These are phyloP conservation scores for Vitis hybrid DNA, from an alignment of 177 flowering plant species.

Conservation along the genomic window DNA sequence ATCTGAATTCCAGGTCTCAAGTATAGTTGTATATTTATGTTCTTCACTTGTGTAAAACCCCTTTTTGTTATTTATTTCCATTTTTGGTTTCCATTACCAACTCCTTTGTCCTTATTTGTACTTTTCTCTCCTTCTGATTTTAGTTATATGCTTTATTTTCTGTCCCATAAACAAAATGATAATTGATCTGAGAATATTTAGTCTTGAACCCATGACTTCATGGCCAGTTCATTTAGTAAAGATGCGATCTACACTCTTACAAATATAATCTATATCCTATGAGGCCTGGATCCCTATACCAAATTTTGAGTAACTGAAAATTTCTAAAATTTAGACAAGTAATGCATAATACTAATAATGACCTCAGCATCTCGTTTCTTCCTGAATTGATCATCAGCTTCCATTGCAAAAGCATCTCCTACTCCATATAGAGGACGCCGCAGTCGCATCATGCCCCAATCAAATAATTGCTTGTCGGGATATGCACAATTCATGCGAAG, in stretches of 20 bases:
- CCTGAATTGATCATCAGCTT: slow-evolving; percentile 76
- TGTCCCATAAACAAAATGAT: no score
- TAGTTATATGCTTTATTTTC: no score
- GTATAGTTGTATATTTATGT: no score
- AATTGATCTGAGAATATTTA: background rate
- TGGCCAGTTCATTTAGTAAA: background rate
- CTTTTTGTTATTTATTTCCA: no score
- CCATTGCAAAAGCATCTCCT: slow-evolving; percentile 75
- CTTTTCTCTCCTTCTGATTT: no score
- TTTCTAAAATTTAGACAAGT: background rate
- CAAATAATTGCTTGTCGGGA: slow-evolving; percentile 78
- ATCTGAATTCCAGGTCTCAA: no score
- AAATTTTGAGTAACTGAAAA: background rate
- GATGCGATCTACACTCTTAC: background rate
- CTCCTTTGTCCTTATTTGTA: no score
- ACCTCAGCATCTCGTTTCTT: slow-evolving; percentile 96
- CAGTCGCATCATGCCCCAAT: slow-evolving; percentile 90
- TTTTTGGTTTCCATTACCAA: no score
- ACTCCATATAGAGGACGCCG: slow-evolving; percentile 71
- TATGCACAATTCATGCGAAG: slow-evolving; percentile 67
- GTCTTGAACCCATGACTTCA: background rate
- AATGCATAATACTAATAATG: slow-evolving; percentile 4
- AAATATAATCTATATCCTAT: background rate
- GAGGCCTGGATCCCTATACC: background rate
- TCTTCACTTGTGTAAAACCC: no score